Evolutionary conservation across 805 yeast species (phyloP).

Genomic region (Maudiozyma barnettii): DNA sequence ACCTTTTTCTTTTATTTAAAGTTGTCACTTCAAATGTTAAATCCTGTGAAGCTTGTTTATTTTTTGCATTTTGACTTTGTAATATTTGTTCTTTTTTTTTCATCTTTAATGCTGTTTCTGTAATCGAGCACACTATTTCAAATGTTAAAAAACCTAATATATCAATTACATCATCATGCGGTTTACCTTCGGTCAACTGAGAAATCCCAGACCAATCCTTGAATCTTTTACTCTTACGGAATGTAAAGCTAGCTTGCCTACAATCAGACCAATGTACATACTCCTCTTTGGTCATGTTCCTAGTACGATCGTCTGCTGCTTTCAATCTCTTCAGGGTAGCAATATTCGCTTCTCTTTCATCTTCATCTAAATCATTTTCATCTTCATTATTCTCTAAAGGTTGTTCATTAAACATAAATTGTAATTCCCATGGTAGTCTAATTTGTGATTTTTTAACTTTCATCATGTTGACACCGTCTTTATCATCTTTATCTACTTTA

Average conservation of each 20-base stretch:
- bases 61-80: constrained; percentile 31
- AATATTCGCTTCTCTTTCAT: constrained; percentile 77
- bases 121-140: constrained; percentile 89
- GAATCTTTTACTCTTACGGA: constrained; percentile 86
- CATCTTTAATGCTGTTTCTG: constrained; percentile 82
- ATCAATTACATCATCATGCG: constrained; percentile 94
- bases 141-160: constrained; percentile 90
- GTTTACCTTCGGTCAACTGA: constrained; percentile 76
- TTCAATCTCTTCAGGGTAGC: constrained; percentile 85
- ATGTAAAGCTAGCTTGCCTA: constrained; percentile 93
- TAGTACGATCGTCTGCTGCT: constrained; percentile 89
- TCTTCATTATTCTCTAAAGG: constrained; percentile 65
- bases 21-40: constrained; percentile 32
- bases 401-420: constrained; percentile 87
- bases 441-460: constrained; percentile 68
- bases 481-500: constrained; percentile 31
- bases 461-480: constrained; percentile 36
- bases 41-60: constrained; percentile 26
- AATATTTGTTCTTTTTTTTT: constrained; percentile 57
- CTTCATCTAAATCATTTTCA: constrained; percentile 68
- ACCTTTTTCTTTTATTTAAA: constrained; percentile 40
- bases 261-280: constrained; percentile 99
- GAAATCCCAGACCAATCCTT: constrained; percentile 93
- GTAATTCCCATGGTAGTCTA: constrained; percentile 89
- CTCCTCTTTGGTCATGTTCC: constrained; percentile 90